These are phyloP conservation scores for Diaporthe humulicola DNA, from an alignment of 2,329 filamentous ascomycete species.

Conservation along the genomic window DNA sequence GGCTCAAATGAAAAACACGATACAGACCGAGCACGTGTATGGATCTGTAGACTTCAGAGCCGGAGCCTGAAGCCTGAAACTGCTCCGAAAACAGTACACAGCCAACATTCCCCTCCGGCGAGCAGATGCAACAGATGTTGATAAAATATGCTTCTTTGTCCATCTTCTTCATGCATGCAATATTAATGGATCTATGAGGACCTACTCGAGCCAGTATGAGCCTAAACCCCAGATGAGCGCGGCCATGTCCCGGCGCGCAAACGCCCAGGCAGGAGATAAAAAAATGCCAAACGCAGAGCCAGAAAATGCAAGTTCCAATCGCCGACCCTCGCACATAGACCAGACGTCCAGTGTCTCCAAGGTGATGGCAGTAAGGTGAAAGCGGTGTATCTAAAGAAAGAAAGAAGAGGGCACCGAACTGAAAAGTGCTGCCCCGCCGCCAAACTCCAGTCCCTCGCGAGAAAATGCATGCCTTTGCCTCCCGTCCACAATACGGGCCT, in stretches of 20 bases:
- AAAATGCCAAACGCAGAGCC: constrained; percentile 7
- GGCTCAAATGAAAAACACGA: background rate
- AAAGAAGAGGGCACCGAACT: background rate
- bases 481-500: background rate
- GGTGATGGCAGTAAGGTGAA: background rate
- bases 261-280: background rate
- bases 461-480: background rate
- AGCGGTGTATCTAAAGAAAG: background rate
- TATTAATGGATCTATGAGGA: constrained; percentile 24
- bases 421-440: background rate
- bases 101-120: background rate
- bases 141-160: background rate
- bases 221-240: background rate
- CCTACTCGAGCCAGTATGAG: constrained; percentile 16
- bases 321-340: background rate
- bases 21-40: background rate
- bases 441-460: constrained; percentile 19
- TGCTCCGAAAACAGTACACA: background rate
- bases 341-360: background rate
- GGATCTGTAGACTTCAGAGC: background rate
- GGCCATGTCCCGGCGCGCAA: background rate
- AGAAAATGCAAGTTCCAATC: constrained; percentile 24
- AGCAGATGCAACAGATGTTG: background rate
- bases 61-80: background rate
- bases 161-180: constrained; percentile 10